Evolutionary conservation across 164 flowering plant genomes (phyloP).

Genomic region (Vitis labrusca): DNA sequence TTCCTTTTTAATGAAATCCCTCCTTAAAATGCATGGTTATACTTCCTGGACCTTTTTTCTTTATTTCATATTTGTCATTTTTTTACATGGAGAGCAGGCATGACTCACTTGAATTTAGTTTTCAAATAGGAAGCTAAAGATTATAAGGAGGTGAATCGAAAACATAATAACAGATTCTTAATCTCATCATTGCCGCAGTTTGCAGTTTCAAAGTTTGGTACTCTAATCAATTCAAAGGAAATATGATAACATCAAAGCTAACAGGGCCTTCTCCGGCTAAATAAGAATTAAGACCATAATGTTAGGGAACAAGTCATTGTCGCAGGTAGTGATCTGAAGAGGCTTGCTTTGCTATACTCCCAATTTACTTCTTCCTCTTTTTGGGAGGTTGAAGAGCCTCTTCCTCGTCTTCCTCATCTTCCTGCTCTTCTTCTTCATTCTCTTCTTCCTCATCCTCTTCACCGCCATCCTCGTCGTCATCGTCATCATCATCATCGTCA

Average conservation of each 20-base stretch:
- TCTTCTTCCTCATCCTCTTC: slow-evolving; percentile 28
- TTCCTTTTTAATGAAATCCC: no score
- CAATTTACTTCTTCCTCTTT: slow-evolving; percentile 57
- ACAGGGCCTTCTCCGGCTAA: slow-evolving; percentile 11
- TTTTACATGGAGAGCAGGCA: no score
- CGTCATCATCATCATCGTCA: slow-evolving; percentile 36
- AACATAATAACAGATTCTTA: background rate
- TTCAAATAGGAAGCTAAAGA: no score
- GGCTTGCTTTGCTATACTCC: background rate
- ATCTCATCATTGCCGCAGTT: slow-evolving; percentile 6
- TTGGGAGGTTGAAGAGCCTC: slow-evolving; percentile 61
- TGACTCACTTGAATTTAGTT: no score
- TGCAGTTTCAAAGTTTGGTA: background rate
- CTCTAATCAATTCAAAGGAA: slow-evolving; percentile 2
- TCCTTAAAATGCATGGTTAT: no score
- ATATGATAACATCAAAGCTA: slow-evolving; percentile 5
- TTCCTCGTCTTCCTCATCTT: slow-evolving; percentile 54
- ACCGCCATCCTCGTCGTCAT: slow-evolving; percentile 27
- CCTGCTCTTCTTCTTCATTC: slow-evolving; percentile 27
- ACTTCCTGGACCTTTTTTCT: no score
- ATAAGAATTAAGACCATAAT: background rate
- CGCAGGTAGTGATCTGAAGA: background rate
- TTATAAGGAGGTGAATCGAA: no score
- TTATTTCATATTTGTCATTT: no score
- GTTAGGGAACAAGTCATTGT: slow-evolving; percentile 10